Percentiles rank a stretch among this genome's conserved stretches.
Conservation (phyloP, 768 basidiomycete species). For the Russula earlei region DNA sequence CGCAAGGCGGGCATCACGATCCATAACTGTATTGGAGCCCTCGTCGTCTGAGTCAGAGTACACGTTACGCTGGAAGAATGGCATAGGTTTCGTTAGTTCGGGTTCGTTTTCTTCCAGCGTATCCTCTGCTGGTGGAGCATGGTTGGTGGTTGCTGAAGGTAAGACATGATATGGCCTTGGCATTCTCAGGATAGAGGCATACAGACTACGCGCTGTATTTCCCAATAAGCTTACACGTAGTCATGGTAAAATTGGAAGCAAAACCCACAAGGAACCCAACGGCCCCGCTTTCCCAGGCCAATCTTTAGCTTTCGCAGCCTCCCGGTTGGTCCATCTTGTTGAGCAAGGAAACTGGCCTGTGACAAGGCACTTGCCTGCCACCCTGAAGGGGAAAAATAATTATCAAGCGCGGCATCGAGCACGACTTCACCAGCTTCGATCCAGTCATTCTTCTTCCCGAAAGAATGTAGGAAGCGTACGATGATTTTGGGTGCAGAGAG, state of each 20-base stretch:
- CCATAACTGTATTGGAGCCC: constrained; percentile 51
- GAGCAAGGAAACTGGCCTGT: constrained; percentile 58
- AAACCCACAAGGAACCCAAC: background rate
- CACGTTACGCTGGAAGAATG: constrained; percentile 8
- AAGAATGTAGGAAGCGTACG: constrained; percentile 41
- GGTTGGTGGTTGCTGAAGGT: background rate
- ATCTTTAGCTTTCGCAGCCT: constrained; percentile 49
- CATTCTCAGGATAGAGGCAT: constrained; percentile 2
- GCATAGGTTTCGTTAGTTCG: constrained; percentile 4
- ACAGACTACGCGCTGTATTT: constrained; percentile 1
- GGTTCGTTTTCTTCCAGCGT: background rate
- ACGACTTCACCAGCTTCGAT: constrained; percentile 49
- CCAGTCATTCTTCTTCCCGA: constrained; percentile 44
- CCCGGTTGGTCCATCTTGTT: constrained; percentile 62
- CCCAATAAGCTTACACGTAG: background rate
- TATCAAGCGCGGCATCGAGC: constrained; percentile 53
- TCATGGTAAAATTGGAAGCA: background rate
- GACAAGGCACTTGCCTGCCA: constrained; percentile 40
- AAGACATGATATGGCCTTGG: constrained; percentile 6
- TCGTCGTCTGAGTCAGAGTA: constrained; percentile 60
- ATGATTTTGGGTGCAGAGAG: constrained; percentile 44
- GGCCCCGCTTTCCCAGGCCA: constrained; percentile 3
- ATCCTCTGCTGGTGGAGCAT: background rate
- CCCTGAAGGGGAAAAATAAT: constrained; percentile 54
- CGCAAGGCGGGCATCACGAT: constrained; percentile 66